Conservation (phyloP, 352 stramenopile genomes). For the Globisporangium barbulae region DNA sequence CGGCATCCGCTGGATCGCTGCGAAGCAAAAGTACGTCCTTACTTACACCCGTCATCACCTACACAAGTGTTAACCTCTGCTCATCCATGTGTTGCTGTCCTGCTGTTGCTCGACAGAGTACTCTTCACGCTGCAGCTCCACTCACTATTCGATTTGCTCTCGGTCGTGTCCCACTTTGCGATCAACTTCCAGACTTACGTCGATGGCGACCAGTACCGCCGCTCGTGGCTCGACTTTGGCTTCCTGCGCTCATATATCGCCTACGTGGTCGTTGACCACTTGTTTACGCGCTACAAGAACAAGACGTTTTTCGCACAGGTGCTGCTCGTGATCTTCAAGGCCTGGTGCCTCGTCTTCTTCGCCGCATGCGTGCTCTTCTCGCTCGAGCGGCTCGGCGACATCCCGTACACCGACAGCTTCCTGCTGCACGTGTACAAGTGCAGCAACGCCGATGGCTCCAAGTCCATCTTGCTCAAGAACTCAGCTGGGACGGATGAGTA, state of each 20-base stretch:
- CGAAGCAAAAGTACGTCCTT: constrained; percentile 74
- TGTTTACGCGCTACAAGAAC: constrained; percentile 70
- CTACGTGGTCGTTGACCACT: constrained; percentile 72
- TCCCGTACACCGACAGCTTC: constrained; percentile 80
- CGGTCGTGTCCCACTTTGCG: constrained; percentile 78
- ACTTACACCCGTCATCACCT: neutral
- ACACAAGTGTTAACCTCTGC: too few relatives aligned
- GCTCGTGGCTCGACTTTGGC: constrained; percentile 86
- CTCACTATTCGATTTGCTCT: constrained; percentile 79
- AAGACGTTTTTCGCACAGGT: constrained; percentile 81
- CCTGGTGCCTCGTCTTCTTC: constrained; percentile 77
- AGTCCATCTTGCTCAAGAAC: constrained; percentile 51
- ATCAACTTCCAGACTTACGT: constrained; percentile 73
- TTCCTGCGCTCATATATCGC: constrained; percentile 85
- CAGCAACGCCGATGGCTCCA: constrained; percentile 38
- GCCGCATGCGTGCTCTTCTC: constrained; percentile 81
- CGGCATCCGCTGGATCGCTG: constrained; percentile 66
- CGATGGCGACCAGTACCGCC: constrained; percentile 39
- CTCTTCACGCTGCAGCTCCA: constrained; percentile 58
- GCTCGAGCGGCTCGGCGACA: constrained; percentile 77
- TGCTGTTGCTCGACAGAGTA: constrained; percentile 32
- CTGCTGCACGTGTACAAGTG: constrained; percentile 87
- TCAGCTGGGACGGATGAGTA: constrained; percentile 45
- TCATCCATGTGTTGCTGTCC: neutral
- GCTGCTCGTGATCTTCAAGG: constrained; percentile 77